Percentiles rank a stretch among this genome's conserved stretches.
Conservation (phyloP, 2,329 filamentous ascomycete genomes). For the Pyricularia sp. region DNA sequence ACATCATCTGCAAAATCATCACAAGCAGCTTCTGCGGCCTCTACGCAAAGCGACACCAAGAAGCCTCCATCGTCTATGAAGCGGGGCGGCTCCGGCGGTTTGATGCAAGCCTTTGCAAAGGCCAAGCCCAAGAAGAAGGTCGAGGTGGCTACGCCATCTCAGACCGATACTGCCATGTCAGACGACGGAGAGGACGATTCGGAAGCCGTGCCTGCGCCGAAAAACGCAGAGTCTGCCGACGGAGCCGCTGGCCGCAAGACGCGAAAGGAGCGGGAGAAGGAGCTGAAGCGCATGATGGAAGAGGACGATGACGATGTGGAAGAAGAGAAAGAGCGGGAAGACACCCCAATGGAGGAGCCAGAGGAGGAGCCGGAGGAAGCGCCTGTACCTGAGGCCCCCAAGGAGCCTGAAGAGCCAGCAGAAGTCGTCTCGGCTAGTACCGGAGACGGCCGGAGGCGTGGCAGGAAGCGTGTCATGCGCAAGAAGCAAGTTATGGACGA, state of each 20-base stretch:
- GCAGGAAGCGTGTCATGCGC: conserved; percentile 68
- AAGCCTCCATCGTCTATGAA: conserved; percentile 32
- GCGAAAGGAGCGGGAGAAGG: conserved; percentile 52
- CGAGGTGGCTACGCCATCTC: conserved; percentile 21
- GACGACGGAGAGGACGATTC: conserved; percentile 39
- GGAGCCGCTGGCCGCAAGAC: conserved; percentile 22
- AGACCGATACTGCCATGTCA: conserved; percentile 30
- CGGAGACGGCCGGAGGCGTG: conserved; percentile 53
- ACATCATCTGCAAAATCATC: conserved; percentile 22
- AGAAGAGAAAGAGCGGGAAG: conserved; percentile 19
- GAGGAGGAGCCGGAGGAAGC: conserved; percentile 21
- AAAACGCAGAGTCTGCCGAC: conserved; percentile 14
- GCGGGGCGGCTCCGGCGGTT: conserved; percentile 42
- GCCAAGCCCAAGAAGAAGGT: conserved; percentile 36
- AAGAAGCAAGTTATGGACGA: conserved; percentile 81
- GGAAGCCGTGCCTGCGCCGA: conserved; percentile 32
- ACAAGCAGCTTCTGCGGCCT: conserved; percentile 6
- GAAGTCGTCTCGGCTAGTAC: conserved; percentile 38
- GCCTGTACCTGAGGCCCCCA: conserved; percentile 21
- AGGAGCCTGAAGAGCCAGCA: conserved; percentile 20
- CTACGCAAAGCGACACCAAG: conserved; percentile 15
- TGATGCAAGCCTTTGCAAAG: conserved; percentile 73
- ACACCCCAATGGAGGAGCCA: conserved; percentile 20
- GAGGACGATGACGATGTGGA: conserved; percentile 48
- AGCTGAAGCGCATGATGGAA: conserved; percentile 64